Evolutionary conservation across 805 yeast species (phyloP).

Genomic region (Candida ovalis): DNA sequence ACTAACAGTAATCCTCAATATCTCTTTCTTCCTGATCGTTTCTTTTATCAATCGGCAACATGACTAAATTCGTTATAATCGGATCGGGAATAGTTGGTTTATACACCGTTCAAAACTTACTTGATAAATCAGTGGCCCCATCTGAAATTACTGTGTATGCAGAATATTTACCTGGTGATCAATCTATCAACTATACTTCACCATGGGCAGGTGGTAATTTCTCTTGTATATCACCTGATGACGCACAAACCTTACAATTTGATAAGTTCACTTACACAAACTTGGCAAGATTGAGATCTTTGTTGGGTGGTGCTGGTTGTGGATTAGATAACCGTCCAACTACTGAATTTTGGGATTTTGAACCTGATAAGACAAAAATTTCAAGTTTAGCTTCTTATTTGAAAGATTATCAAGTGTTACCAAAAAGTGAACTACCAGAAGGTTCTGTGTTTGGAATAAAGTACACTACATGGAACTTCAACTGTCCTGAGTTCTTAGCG

Average conservation of each 20-base stretch:
- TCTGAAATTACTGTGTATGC: conserved; percentile 54
- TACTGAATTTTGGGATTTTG: conserved; percentile 55
- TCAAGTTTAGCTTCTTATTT: conserved; percentile 46
- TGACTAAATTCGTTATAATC: conserved; percentile 23
- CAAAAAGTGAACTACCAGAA: conserved; percentile 38
- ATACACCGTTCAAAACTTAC: conserved; percentile 52
- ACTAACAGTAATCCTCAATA: no score
- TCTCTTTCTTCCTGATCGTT: no score
- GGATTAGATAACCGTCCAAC: conserved; percentile 56
- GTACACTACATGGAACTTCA: conserved; percentile 65
- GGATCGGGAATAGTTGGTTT: conserved; percentile 69
- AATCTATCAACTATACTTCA: conserved; percentile 66
- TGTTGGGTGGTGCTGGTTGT: conserved; percentile 46
- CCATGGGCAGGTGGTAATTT: conserved; percentile 78
- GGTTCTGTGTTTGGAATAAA: conserved; percentile 55
- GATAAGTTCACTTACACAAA: conserved; percentile 57
- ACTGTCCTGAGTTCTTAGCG: conserved; percentile 59
- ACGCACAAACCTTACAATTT: conserved; percentile 42
- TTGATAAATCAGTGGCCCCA: conserved; percentile 37
- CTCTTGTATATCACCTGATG: conserved; percentile 58
- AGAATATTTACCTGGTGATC: conserved; percentile 74
- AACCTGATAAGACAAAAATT: conserved; percentile 45
- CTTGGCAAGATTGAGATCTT: conserved; percentile 38
- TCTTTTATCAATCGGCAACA: no score
- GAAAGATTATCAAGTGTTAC: conserved; percentile 40